Percentiles rank a stretch among this genome's conserved stretches.
Evolutionary conservation across 2,329 filamentous ascomycete species (phyloP).

Genomic region (Venturia carpophila): DNA sequence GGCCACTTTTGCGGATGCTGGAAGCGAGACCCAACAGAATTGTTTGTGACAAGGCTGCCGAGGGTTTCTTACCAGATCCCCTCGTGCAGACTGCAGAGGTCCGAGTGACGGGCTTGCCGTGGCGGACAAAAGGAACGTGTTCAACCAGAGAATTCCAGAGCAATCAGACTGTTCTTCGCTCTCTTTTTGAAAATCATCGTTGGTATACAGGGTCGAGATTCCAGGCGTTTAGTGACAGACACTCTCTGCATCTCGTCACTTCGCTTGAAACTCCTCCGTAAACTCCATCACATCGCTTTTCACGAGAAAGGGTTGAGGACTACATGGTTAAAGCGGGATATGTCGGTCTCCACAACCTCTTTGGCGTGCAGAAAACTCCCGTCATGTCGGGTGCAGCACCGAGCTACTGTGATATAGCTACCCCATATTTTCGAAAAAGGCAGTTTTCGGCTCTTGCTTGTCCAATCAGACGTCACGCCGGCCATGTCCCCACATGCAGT

Average conservation of each 20-base stretch:
- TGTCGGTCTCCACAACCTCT: neutral
- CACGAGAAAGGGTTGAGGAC: neutral
- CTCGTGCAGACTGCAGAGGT: neutral
- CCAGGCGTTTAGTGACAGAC: neutral
- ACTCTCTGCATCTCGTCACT: neutral
- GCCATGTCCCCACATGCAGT: neutral
- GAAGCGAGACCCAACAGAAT: neutral
- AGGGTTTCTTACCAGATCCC: neutral
- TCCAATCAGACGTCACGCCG: neutral
- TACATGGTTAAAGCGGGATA: neutral
- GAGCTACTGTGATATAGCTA: neutral
- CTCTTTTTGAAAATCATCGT: neutral
- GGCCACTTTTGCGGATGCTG: neutral
- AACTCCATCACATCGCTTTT: neutral
- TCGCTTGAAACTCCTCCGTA: neutral
- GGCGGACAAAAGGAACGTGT: conserved; percentile 3
- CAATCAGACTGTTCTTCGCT: neutral
- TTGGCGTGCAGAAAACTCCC: neutral
- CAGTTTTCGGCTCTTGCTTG: neutral
- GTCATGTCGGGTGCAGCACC: neutral
- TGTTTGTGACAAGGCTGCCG: neutral
- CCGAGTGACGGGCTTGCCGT: neutral
- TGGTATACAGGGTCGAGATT: neutral
- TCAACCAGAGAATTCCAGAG: neutral
- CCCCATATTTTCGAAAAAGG: neutral